phyloP scores from a whole-genome alignment of 2,329 filamentous ascomycete species.

The Cercospora zeae-maydis region DNA sequence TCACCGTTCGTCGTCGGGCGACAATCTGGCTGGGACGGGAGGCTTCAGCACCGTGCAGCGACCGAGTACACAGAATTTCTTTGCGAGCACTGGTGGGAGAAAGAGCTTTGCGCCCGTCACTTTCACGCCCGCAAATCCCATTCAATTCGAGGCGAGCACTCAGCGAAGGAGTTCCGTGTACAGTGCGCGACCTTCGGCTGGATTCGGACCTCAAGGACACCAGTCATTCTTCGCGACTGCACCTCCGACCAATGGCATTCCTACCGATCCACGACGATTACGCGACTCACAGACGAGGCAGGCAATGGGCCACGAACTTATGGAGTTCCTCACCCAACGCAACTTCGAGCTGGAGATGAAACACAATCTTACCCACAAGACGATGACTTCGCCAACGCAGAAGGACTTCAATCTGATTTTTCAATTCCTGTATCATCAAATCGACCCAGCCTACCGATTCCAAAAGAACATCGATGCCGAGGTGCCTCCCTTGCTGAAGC shows the following conservation, averaged over 20 bases:
- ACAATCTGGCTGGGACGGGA: conserved; percentile 75
- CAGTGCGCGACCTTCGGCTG: conserved; percentile 58
- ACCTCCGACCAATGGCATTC: conserved; percentile 74
- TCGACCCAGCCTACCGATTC: conserved; percentile 90
- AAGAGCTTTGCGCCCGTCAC: conserved; percentile 67
- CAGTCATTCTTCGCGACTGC: conserved; percentile 95
- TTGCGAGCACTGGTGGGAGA: conserved; percentile 57
- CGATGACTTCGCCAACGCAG: conserved; percentile 88
- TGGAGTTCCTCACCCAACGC: conserved; percentile 87
- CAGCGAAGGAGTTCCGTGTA: conserved; percentile 71
- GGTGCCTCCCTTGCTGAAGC: conserved; percentile 86
- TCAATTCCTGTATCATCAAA: conserved; percentile 93
- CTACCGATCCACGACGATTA: conserved; percentile 80
- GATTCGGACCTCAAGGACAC: conserved; percentile 57
- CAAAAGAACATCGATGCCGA: conserved; percentile 94
- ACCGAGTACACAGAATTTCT: conserved; percentile 69
- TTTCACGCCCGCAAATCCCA: conserved; percentile 46
- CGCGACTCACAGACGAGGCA: conserved; percentile 76
- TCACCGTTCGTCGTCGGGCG: conserved; percentile 74
- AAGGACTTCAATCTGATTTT: conserved; percentile 99
- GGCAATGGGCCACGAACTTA: conserved; percentile 79
- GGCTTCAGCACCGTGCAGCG: conserved; percentile 75
- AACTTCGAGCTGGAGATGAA: conserved; percentile 99
- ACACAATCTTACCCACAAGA: conserved; percentile 84
- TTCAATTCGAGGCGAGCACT: conserved; percentile 51